These are phyloP conservation scores for Venturia pyrina DNA, from an alignment of 2,329 filamentous ascomycete species.

Conservation along the genomic window DNA sequence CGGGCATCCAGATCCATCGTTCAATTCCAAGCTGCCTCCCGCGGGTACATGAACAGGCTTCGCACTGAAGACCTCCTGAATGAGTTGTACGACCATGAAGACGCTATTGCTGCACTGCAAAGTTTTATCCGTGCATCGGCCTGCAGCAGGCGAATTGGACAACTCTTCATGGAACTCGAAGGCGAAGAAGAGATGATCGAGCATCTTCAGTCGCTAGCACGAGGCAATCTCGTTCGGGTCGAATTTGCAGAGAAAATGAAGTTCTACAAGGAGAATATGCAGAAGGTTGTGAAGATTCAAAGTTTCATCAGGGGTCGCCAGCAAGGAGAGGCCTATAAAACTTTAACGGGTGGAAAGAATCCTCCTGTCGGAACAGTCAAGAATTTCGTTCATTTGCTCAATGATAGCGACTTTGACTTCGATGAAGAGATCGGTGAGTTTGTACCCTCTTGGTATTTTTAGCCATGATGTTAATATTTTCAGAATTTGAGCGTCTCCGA, in stretches of 20 bases:
- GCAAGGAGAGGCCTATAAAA: conserved; percentile 97
- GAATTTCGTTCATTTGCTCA: conserved; percentile 94
- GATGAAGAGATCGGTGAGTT: conserved; percentile 73
- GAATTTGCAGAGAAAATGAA: conserved; percentile 76
- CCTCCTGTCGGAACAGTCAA: conserved; percentile 94
- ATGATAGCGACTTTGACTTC: conserved; percentile 97
- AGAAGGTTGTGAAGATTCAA: conserved; percentile 97
- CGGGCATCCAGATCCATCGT: conserved; percentile 47
- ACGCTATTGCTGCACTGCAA: conserved; percentile 62
- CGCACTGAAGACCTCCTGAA: conserved; percentile 54
- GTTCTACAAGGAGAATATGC: conserved; percentile 93
- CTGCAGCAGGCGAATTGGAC: conserved; percentile 61
- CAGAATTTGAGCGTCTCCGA: conserved; percentile 82
- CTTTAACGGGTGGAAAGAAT: conserved; percentile 89
- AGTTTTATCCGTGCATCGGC: conserved; percentile 69
- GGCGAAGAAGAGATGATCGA: conserved; percentile 69
- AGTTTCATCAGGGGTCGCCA: conserved; percentile 92
- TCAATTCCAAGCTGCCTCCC: conserved; percentile 55
- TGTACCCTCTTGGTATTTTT: too few relatives aligned
- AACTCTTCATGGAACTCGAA: conserved; percentile 66
- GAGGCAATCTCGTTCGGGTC: conserved; percentile 62
- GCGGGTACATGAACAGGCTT: conserved; percentile 56
- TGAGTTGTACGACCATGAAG: conserved; percentile 58
- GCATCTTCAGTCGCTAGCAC: conserved; percentile 63
- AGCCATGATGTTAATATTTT: conserved; percentile 16